Base-by-base conservation (phyloP, 768 basidiomycete species). In the Mycena albidolilacea region DNA sequence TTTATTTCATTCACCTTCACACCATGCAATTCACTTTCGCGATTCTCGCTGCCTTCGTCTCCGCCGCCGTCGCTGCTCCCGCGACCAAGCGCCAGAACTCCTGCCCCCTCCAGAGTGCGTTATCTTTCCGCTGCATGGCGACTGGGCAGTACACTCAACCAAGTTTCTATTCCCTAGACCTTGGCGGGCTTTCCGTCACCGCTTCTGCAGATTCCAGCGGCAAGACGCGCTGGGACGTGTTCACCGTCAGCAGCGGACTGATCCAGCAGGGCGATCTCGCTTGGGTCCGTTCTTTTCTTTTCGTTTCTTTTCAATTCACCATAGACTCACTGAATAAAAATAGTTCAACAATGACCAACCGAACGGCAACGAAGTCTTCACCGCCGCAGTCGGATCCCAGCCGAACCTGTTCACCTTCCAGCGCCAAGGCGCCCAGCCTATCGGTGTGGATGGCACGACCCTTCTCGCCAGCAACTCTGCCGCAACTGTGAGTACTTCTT, bases 311-410 rank as follows among this genome's bases (percentile, higher is more conserved):
- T 39, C 30, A 46, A 11, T 48, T 0, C 17, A n/a, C 19, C 21
- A 21, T 11, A 12, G 15, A 37, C 8, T 44, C 30, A 48, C 14
- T 7, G 10, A 5, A n/a, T 23, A 37, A 15, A 19, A 38, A 38
- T 46, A 74, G 72, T 74, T 74, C 21, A 7, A 2, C 23, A 66
- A 70, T 9, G 57, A 63, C 59, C 72, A 74, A 48, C 69, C 72
- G 48, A 70, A 70, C 58, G 68, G 59, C 2, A 74, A 74, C 59
- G 72, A 74, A 21, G 59, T 74, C 2, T 74, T 74, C 60, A 74
- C 72, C 38, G 72, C 72, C 48, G 15, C 68, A 17, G 69, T 48
- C 64, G 64, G 64, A 19, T 63, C 63, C 54, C 72, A 66, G 58
- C 69, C 68, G 23, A 48, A 67, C 39, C 38, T 74, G 19, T 74